Evolutionary conservation across 2,329 filamentous ascomycete genomes (phyloP), one percentile per base, ranked within the genome.

Genomic region (Talaromyces verruculosus): DNA sequence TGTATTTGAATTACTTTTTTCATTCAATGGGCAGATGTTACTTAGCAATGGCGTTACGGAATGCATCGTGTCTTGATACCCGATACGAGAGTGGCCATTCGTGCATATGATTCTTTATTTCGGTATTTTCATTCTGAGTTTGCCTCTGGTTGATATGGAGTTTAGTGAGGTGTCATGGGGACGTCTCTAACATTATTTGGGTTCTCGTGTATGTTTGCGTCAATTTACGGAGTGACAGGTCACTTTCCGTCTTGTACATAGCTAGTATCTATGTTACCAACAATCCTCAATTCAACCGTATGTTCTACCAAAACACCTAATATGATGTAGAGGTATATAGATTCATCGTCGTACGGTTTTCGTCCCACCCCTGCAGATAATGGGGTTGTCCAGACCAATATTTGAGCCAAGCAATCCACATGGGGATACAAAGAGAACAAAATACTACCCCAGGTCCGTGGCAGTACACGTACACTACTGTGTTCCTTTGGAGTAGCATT

Each of bases 1-100:
- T 57, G 53, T 57, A 39, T 37, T 22, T 57, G 51, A 35, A 6
- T 41, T 63, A 30, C 33, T 64, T 51, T 59, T 30, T 30, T 25
- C 39, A 45, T 37, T 39, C 19, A n/a, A 55, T 39, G 33, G 59
- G 59, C 51, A 62, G 25, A 51, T 63, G 43, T 65, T 47, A 19
- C 47, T 60, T 59, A 51, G 65, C 61, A 49, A 63, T 57, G 65
- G 65, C 61, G 65, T 66, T 66, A 63, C 60, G 53, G 53, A 55
- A 66, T 63, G 63, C 57, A 61, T 63, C 45, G 60, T 63, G 65
- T 49, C 64, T 62, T 66, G 61, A 66, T 66, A 66, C 65, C 65
- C 65, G 43, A 63, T 59, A 63, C 60, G 49, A 65, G 53, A 66
- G 65, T 63, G 51, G 41, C 55, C 39, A 51, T 51, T 39, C 65